phyloP scores from a whole-genome alignment of 164 flowering plant species.

The Stephania japonica region DNA sequence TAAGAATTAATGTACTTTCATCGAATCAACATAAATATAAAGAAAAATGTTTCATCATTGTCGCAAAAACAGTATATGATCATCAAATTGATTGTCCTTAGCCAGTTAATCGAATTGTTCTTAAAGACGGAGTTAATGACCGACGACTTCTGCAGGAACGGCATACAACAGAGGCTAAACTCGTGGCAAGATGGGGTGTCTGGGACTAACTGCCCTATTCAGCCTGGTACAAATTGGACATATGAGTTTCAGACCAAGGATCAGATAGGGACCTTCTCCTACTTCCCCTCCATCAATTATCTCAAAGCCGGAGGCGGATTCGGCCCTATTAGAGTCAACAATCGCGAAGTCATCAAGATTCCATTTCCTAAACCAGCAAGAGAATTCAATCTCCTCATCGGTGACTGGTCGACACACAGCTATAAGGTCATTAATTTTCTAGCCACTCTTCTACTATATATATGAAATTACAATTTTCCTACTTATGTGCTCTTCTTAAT shows the following conservation, averaged over 20 bases:
- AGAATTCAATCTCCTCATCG: constrained; percentile 61
- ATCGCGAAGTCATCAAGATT: constrained; percentile 36
- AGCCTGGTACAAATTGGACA: constrained; percentile 61
- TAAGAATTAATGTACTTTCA: too few species aligned
- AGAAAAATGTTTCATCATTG: too few species aligned
- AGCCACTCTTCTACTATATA: background rate
- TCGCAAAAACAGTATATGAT: too few species aligned
- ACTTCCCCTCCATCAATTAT: constrained; percentile 56
- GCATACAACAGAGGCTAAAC: constrained; percentile 58
- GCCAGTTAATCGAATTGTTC: background rate
- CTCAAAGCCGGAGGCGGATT: constrained; percentile 71
- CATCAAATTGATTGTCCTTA: too few species aligned
- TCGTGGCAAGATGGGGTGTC: constrained; percentile 89
- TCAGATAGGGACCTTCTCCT: constrained; percentile 67
- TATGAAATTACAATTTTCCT: too few species aligned
- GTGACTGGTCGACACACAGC: constrained; percentile 45
- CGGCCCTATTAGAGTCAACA: constrained; percentile 65
- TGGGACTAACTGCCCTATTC: constrained; percentile 71
- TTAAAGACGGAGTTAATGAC: background rate
- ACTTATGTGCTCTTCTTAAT: too few species aligned
- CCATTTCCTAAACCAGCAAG: constrained; percentile 59
- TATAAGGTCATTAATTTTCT: constrained; percentile 14
- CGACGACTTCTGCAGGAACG: constrained; percentile 43
- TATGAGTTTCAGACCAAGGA: constrained; percentile 60
- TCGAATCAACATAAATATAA: too few species aligned